Percentiles rank a stretch among this genome's conserved stretches.
These are phyloP conservation scores for Pestalotiopsis sp. DNA, from an alignment of 2,329 filamentous ascomycete species.

Conservation along the genomic window DNA sequence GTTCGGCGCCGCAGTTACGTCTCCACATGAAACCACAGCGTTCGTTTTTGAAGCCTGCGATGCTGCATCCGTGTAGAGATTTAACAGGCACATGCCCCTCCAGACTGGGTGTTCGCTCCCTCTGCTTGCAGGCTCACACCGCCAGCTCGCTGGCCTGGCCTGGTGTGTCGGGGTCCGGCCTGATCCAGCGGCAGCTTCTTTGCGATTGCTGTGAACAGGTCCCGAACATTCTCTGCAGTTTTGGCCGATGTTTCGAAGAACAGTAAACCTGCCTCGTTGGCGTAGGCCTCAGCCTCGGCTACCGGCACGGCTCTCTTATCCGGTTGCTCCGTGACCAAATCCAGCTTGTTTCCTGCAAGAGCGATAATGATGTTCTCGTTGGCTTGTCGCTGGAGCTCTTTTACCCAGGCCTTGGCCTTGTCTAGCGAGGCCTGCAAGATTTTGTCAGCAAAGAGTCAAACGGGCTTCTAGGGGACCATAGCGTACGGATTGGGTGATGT, in stretches of 20 bases:
- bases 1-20: background rate
- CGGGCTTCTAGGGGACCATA: slow-evolving; percentile 9
- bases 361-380: slow-evolving; percentile 99
- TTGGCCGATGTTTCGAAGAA: slow-evolving; percentile 99
- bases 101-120: slow-evolving; percentile 58
- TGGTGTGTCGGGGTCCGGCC: slow-evolving; percentile 84
- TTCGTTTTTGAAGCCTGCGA: background rate
- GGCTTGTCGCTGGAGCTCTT: slow-evolving; percentile 96
- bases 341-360: slow-evolving; percentile 95
- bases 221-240: slow-evolving; percentile 92
- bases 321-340: slow-evolving; percentile 90
- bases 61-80: slow-evolving; percentile 9
- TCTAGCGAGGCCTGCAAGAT: slow-evolving; percentile 80
- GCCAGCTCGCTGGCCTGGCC: slow-evolving; percentile 62
- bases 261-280: slow-evolving; percentile 86
- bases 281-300: slow-evolving; percentile 93
- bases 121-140: slow-evolving; percentile 58
- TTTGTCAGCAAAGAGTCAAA: background rate
- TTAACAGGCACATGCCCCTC: slow-evolving; percentile 61
- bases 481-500: slow-evolving; percentile 97
- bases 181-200: slow-evolving; percentile 98
- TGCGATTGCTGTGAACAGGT: slow-evolving; percentile 95
- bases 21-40: background rate
- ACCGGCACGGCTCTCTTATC: slow-evolving; percentile 92
- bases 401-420: slow-evolving; percentile 99